Percentiles rank a stretch among this genome's conserved stretches.
These are phyloP conservation scores for Pneumocystis wakefieldiae DNA, from an alignment of 1,139 yeast genomes.

Conservation along the genomic window DNA sequence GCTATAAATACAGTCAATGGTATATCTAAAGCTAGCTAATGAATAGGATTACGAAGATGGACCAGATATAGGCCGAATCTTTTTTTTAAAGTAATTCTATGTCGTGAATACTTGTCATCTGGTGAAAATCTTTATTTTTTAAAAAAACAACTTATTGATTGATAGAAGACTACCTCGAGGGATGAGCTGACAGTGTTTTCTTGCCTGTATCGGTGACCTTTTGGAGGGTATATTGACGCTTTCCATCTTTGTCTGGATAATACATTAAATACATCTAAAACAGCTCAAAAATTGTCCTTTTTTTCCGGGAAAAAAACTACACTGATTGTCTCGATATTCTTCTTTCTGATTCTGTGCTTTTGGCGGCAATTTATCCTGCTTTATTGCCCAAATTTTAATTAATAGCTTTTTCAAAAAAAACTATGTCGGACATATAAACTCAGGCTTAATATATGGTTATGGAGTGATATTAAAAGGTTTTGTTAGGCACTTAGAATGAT, in stretches of 20 bases:
- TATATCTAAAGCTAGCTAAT: slow-evolving; percentile 11
- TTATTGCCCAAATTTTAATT: neutral
- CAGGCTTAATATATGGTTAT: no score
- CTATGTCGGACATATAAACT: no score
- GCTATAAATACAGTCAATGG: neutral
- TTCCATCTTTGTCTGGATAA: slow-evolving; percentile 86
- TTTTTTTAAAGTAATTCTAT: slow-evolving; percentile 94
- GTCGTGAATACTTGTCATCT: slow-evolving; percentile 97
- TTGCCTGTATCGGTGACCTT: slow-evolving; percentile 73
- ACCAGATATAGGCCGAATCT: slow-evolving; percentile 83
- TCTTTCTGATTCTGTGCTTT: neutral
- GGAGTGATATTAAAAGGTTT: no score
- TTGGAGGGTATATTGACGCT: slow-evolving; percentile 84
- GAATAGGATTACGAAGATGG: slow-evolving; percentile 36
- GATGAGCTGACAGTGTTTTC: slow-evolving; percentile 97
- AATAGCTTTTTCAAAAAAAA: no score
- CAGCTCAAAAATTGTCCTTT: slow-evolving; percentile 11
- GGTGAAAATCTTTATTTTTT: slow-evolving; percentile 64
- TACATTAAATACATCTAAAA: slow-evolving; percentile 88
- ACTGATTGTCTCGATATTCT: neutral
- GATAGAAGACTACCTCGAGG: slow-evolving; percentile 35
- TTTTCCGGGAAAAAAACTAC: neutral
- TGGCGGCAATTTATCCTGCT: neutral
- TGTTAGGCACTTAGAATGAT: neutral
- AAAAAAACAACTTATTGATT: neutral